phyloP scores from a whole-genome alignment of 139 green algal genomes.

The Coelastrella sp. region DNA sequence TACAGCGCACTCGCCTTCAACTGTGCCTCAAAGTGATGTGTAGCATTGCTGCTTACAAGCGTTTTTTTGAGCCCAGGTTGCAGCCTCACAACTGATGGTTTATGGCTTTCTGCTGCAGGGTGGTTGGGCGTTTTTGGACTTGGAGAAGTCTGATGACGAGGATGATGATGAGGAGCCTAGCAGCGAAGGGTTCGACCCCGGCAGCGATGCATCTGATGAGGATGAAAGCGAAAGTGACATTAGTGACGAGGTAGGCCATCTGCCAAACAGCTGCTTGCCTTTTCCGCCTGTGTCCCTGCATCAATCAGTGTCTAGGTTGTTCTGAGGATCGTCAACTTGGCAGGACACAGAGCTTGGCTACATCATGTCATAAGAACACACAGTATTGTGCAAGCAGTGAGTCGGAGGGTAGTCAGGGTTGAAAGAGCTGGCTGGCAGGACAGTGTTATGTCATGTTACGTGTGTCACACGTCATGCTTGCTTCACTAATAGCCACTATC shows the following conservation, averaged over 20 bases:
- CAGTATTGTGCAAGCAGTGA: too few species aligned
- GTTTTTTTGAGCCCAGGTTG: not conserved
- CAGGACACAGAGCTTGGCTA: too few species aligned
- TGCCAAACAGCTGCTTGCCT: not conserved
- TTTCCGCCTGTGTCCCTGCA: too few species aligned
- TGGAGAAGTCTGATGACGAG: slow-evolving; percentile 84
- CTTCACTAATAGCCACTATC: not conserved
- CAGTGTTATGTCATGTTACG: not conserved
- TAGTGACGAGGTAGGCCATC: slow-evolving; percentile 31
- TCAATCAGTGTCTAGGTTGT: too few species aligned
- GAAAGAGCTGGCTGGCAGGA: not conserved
- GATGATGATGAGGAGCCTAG: slow-evolving; percentile 77
- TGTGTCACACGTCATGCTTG: not conserved
- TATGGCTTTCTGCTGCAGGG: slow-evolving; percentile 62
- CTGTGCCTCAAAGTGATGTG: not conserved
- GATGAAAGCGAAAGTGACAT: slow-evolving; percentile 27
- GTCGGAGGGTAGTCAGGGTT: too few species aligned
- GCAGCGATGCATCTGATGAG: slow-evolving; percentile 68
- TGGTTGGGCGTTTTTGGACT: slow-evolving; percentile 98
- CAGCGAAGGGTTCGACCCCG: slow-evolving; percentile 80
- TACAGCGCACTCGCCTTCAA: not conserved
- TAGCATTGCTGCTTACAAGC: not conserved
- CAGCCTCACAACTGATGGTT: not conserved
- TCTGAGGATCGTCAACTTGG: too few species aligned
- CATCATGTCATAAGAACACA: too few species aligned